Percentiles rank a stretch among this genome's conserved stretches.
Conservation (phyloP, 2,329 filamentous ascomycete species). For the Lasiodiplodia theobromae region DNA sequence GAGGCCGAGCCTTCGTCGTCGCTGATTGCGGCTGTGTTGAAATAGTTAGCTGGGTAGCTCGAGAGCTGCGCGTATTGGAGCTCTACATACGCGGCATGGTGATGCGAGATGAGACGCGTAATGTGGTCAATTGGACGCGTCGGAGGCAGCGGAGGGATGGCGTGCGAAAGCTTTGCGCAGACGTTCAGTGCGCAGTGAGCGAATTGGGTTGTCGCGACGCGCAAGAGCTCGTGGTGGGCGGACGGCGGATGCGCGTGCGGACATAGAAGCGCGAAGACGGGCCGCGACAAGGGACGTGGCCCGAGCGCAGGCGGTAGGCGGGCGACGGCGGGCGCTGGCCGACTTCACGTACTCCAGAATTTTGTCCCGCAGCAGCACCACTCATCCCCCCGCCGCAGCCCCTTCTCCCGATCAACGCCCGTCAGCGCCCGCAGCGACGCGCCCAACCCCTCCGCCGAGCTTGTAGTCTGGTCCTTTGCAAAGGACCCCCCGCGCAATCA, state of each 20-base stretch:
- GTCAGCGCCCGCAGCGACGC: constrained; percentile 11
- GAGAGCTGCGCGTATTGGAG: background rate
- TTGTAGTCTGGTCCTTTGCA: constrained; percentile 4
- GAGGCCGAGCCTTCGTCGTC: constrained; percentile 44
- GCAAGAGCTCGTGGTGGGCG: constrained; percentile 26
- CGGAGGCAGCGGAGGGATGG: background rate
- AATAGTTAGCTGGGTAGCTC: constrained; percentile 7
- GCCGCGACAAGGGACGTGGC: constrained; percentile 20
- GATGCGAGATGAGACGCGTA: background rate
- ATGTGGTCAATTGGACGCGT: constrained; percentile 9
- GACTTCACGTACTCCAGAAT: constrained; percentile 29
- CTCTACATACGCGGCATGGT: constrained; percentile 39
- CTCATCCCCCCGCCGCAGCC: constrained; percentile 8
- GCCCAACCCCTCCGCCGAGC: constrained; percentile 10
- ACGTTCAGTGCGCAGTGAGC: background rate
- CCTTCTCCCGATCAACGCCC: constrained; percentile 12
- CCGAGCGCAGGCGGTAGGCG: constrained; percentile 20
- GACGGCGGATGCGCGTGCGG: constrained; percentile 20
- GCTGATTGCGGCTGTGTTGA: constrained; percentile 46
- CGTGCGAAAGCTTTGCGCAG: background rate
- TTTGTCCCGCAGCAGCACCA: constrained; percentile 28
- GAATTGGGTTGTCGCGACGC: constrained; percentile 1
- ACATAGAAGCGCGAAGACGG: constrained; percentile 20
- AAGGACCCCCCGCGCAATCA: constrained; percentile 34
- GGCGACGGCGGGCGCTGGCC: background rate